Base-by-base conservation (phyloP, 2,329 filamentous ascomycete species). In the Aureobasidium zeae region DNA sequence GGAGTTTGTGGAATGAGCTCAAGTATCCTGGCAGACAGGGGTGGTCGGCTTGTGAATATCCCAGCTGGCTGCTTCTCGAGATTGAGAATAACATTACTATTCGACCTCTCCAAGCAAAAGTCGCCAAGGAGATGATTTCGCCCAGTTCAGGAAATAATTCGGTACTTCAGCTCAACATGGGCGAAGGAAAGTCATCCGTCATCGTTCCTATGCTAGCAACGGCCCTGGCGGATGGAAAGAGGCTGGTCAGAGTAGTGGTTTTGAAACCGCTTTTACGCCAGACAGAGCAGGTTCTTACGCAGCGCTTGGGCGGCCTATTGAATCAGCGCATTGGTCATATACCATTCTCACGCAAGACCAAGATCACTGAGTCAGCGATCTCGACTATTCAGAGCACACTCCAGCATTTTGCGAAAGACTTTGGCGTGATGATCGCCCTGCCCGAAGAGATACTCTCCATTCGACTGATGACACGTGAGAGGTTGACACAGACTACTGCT, bases 81-180 rank as follows among this genome's bases (percentile, higher is more conserved):
- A 63, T 80, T 1, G 80, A 86, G 42, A 76, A 68, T 24, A 69
- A 71, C 1, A 65, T 86, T 2, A 53, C 77, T 7, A 77, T 86
- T 7, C 71, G 83, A 0, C 54, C 65, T 0, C 69, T 75, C 0
- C 80, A 86, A 53, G 65, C 71, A 2, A 55, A 71, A 2, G 76
- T 86, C 37, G 74, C 79, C 0, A 32, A 45, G 0, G 54, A 70
- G 15, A 84, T 86, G 73, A 71, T 67, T 2, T 38, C 52, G 0
- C 53, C 55, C 2, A 41, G 47, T 2, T 44, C 51, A 7, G 44
- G 28, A 4, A 5, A 35, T 1, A 64, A 63, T 29, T 49, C 52
- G 1, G 70, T 79, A 0, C 71, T 83, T 63, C 78, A 83, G 52
- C 57, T 85, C 2, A 83, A 82, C 49, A 85, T 85, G 79, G 81